Evolutionary conservation across 768 basidiomycete genomes (phyloP), one percentile per base, ranked within the genome.

Genomic region (Chlorophyllum brunneum): DNA sequence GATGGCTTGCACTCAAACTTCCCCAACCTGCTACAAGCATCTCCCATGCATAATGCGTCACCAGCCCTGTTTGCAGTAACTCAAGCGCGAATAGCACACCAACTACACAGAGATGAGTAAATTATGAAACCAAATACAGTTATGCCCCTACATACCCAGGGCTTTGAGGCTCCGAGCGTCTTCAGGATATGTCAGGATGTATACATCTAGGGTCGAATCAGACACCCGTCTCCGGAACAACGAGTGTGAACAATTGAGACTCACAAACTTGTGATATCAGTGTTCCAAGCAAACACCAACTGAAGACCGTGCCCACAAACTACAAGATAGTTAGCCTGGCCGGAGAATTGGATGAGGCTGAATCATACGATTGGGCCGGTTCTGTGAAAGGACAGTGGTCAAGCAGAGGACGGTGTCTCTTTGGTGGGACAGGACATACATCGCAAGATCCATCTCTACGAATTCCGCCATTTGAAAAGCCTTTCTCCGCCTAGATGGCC

Each of bases 1-100:
- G 24, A 27, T 27, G 16, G 1, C 13, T 23, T 10, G 36, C 27
- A 15, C 34, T 41, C 9, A 16, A 8, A 1, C 16, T 33, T 16
- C 56, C 56, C 56, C 56, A 57, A 10, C 41, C 53, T 6, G 37
- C 36, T 6, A 57, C 38, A 11, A 57, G 44, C 11, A 45, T 41
- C 20, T 9, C 18, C 56, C 56, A 57, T 22, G 43, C 42, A 31
- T 48, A 49, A 44, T 57, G 36, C 27, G 52, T 57, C 23, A 22
- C 30, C 15, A 57, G 24, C n/a, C 4, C 34, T 4, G 52, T 54
- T 33, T 57, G 56, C 8, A 54, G 4, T 15, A 57, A 10, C 15
- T 47, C 52, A 13, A 40, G 34, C 4, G 26, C n/a, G 27, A 43
- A 57, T 9, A 54, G 31, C 4, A 41, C 42, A 16, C 33, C 51